These are phyloP conservation scores for Fragaria vesca DNA, from an alignment of 306 rosid species.

Conservation along the genomic window DNA sequence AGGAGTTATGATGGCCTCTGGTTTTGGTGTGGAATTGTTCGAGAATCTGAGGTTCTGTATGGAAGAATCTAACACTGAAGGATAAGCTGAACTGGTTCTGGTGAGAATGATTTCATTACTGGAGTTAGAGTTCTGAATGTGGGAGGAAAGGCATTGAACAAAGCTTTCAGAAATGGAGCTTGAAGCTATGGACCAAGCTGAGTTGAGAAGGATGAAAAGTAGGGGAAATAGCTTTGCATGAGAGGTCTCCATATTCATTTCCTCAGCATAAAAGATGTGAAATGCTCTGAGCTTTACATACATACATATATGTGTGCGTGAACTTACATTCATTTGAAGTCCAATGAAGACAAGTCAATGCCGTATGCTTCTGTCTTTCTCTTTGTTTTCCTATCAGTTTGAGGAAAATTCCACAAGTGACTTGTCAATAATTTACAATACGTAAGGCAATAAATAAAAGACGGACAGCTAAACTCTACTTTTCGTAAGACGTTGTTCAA, in stretches of 20 bases:
- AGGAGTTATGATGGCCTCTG: slow-evolving; percentile 41
- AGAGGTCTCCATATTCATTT: slow-evolving; percentile 1
- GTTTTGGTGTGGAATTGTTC: slow-evolving; percentile 35
- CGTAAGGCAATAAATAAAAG: background rate
- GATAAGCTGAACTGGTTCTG: slow-evolving; percentile 26
- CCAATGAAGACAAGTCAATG: background rate
- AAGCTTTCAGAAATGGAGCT: slow-evolving; percentile 2
- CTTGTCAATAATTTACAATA: background rate
- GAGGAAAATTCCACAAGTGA: background rate
- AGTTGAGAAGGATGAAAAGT: background rate
- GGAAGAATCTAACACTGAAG: slow-evolving; percentile 33
- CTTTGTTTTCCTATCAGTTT: background rate
- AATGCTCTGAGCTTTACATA: background rate
- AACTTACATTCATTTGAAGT: background rate
- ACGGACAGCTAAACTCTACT: background rate
- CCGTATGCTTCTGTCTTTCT: background rate
- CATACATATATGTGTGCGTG: background rate
- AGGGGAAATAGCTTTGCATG: background rate
- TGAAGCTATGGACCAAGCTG: slow-evolving; percentile 13
- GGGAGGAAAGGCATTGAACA: slow-evolving; percentile 20
- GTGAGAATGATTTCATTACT: slow-evolving; percentile 13
- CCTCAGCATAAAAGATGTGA: background rate
- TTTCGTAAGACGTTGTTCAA: background rate
- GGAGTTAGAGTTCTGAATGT: background rate
- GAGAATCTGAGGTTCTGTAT: slow-evolving; percentile 44